These are phyloP conservation scores for Hygrocybe punicea DNA, from an alignment of 768 basidiomycete genomes.

Conservation along the genomic window DNA sequence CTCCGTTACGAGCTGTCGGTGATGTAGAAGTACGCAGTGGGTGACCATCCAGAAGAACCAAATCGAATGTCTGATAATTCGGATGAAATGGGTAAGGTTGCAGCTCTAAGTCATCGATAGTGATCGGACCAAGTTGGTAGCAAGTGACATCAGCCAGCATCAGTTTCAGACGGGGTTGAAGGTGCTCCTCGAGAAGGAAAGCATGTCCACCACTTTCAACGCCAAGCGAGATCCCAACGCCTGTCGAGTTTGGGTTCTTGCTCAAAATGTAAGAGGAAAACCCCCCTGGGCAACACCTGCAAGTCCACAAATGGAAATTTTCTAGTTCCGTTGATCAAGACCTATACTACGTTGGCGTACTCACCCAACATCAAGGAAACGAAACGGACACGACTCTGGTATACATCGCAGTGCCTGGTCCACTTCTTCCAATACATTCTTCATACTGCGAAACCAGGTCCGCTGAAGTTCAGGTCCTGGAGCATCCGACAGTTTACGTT, in stretches of 20 bases:
- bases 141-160: conserved; percentile 24
- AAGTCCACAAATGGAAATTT: neutral
- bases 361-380: conserved; percentile 30
- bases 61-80: conserved; percentile 18
- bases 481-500: neutral
- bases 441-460: conserved; percentile 23
- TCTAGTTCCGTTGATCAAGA: conserved; percentile 1
- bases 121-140: conserved; percentile 25
- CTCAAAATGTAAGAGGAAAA: conserved; percentile 29
- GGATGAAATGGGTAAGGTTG: conserved; percentile 12
- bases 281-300: conserved; percentile 30
- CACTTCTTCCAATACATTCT: conserved; percentile 20
- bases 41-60: conserved; percentile 36
- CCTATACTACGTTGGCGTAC: neutral
- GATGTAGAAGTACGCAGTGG: conserved; percentile 22
- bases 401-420: conserved; percentile 19
- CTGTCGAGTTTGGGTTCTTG: conserved; percentile 20
- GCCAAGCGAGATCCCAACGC: conserved; percentile 25
- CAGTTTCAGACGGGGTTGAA: conserved; percentile 21
- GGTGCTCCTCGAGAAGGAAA: conserved; percentile 19
- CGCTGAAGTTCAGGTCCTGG: conserved; percentile 2
- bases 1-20: conserved; percentile 7
- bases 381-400: conserved; percentile 10
- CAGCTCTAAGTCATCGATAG: conserved; percentile 14
- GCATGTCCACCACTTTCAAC: conserved; percentile 26